Base-by-base conservation (phyloP, 1,139 yeast genomes). In the Scheffersomyces insectosa region DNA sequence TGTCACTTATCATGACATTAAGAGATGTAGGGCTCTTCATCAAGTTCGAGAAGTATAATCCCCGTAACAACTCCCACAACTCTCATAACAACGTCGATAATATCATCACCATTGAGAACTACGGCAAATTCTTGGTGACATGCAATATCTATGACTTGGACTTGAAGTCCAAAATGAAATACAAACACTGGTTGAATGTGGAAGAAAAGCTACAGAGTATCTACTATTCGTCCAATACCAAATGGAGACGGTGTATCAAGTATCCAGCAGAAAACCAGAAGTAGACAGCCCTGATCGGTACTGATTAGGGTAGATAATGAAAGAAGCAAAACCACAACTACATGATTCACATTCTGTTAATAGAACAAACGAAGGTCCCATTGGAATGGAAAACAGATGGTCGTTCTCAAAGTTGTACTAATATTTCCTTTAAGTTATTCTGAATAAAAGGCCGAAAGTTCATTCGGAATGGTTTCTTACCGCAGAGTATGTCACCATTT, bases 21-120 rank as follows among this genome's bases (percentile, higher is more conserved):
- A 64, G 83, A 47, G 85, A 80, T 55, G 79, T 78, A 14, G 82
- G 84, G 1, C 50, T 80, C 11, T 75, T 80, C 46, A 54, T 77
- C 33, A 68, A 66, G 41, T 63, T 77, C 51, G 75, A 68, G 48
- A 66, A 65, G 47, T 66, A 59, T 42, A 64, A 69, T 48, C 54
- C 47, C 35, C 34, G 42, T 31, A 67, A 67, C 43, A 57, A 67
- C 46, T 46, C 51, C 39, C 75, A 68, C 47, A 68, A 63, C 42
- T 62, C 68, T 11, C 72, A 67, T 42, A 63, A 68, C 41, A 65
- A 69, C 45, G 58, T 66, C 34, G 52, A 66, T 41, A 68, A 68
- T 44, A 46, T 68, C n/a, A 55, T 68, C 29, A 51, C 54, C 23
- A 49, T 68, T 15, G 63, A 60, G 5, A 56, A 56, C 13, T 51